Evolutionary conservation across 805 yeast species (phyloP), one percentile per base, ranked within the genome.

Genomic region (Monosporozyma solicola): DNA sequence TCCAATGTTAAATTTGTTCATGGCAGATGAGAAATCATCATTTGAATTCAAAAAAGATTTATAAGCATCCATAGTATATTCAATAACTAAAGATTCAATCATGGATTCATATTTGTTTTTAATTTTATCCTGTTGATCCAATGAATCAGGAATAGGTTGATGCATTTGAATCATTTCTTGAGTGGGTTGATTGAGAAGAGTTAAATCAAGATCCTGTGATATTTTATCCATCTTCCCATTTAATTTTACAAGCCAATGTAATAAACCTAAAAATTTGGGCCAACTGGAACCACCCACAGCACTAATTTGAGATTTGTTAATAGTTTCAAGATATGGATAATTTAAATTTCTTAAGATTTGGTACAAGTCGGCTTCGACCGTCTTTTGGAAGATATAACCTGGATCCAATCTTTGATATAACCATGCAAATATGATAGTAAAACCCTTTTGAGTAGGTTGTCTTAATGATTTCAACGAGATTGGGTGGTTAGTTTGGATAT

Each of bases 281-380:
- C 97, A 90, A 58, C 82, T 83, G 49, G 85, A 82, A 2, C 96
- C 95, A 5, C 96, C 96, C 11, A 88, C 96, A 0, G 96, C 96
- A 41, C 90, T 81, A 41, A 90, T 83, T 64, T 88, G 95, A 0
- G 94, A 84, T 62, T 90, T 84, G 66, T 85, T 87, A 41, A 91
- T 82, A 0, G 87, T 74, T 43, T 86, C 95, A 54, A 88, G 67
- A 65, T 84, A 88, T 1, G 97, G 97, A 61, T 90, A 90, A 49
- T 79, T 80, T 55, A 89, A 66, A 39, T 74, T 75, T 62, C 80
- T 84, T 59, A 90, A 70, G 20, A 87, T 70, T 20, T 78, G 75
- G 56, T 83, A 85, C 3, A 89, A 85, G 56, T 90, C 97, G 48
- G 79, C 75, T 57, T 89, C 96, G 35, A 86, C 77, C 15, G 87